These are phyloP conservation scores for Tripidium arundinaceum DNA, from an alignment of 202 grass and related monocot species.

Conservation along the genomic window DNA sequence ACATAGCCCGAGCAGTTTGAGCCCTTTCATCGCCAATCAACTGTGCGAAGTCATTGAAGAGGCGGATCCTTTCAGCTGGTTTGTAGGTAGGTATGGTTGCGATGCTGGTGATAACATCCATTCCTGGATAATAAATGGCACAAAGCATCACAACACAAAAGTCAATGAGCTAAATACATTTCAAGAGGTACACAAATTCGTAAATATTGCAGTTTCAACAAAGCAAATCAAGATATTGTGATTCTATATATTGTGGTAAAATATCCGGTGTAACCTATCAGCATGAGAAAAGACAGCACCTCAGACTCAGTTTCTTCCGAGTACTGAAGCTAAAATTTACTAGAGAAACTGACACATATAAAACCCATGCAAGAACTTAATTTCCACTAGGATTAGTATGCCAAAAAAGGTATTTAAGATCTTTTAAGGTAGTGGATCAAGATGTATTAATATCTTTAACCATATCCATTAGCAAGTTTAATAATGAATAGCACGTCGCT, in stretches of 20 bases:
- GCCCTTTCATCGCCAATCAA: constrained; percentile 89
- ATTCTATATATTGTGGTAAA: not conserved
- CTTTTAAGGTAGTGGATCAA: not conserved
- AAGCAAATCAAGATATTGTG: not conserved
- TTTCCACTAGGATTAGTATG: not conserved
- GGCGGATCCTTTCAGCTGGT: constrained; percentile 71
- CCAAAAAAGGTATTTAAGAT: not conserved
- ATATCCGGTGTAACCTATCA: not conserved
- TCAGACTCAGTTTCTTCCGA: not conserved
- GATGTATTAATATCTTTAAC: not conserved
- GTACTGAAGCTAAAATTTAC: not conserved
- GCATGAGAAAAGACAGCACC: not conserved
- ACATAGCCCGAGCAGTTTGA: constrained; percentile 67
- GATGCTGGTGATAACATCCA: constrained; percentile 77
- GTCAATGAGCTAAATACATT: not conserved
- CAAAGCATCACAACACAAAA: not conserved
- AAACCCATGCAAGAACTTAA: not conserved
- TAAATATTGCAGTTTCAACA: not conserved
- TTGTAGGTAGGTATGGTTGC: constrained; percentile 82
- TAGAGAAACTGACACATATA: not conserved
- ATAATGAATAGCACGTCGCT: not conserved
- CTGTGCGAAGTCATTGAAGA: constrained; percentile 75
- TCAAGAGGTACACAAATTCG: not conserved
- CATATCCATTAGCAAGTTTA: not conserved
- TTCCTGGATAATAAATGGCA: constrained; percentile 46